Evolutionary conservation across 169 alveolate species (phyloP), one percentile per base, ranked within the genome.

Genomic region (Besnoitia besnoiti): DNA sequence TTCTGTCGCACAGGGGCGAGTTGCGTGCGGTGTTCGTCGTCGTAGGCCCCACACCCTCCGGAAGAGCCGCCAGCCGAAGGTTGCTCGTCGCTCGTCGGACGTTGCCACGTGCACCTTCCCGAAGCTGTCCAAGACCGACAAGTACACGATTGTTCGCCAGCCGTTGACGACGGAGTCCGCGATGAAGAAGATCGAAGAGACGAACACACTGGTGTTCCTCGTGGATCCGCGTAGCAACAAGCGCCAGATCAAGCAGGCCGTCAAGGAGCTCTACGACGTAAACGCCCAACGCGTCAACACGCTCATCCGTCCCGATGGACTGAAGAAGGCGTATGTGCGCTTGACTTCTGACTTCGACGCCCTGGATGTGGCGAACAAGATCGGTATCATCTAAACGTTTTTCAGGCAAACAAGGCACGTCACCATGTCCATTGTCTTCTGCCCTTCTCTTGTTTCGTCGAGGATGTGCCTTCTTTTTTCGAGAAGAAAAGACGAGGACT

Each of bases 91-190:
- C 50, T n/a, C 79, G 14, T 27, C 39, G 19, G 42, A 46, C 40
- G 62, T 44, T 49, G 33, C 80, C 14, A 37, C 77, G 2, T 46
- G 73, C 80, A n/a, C 91, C 30, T 37, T 85, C 50, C 80, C 91
- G 14, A 51, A 49, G 50, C 80, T 85, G 77, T 50, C 46, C 49
- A 80, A 77, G 62, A 47, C 42, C 24, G 99, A 98, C 97, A 97
- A 97, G 94, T 98, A 96, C 96, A 94, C 97, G 77, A 97, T 98
- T 90, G 95, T 99, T 93, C 96, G 97, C 95, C 95, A 96, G 90
- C 99, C 99, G 33, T 96, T 99, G 87, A 98, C 99, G 51, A 98
- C 99, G 33, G 99, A 99, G 96, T 96, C 98, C 88, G 99, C 99
- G 85, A 98, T 98, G 99, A 98, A 98, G 97, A 98, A 97, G 97